Evolutionary conservation across 768 basidiomycete genomes (phyloP), one percentile per base, ranked within the genome.

Genomic region (Agaricus sinodeliciosus): DNA sequence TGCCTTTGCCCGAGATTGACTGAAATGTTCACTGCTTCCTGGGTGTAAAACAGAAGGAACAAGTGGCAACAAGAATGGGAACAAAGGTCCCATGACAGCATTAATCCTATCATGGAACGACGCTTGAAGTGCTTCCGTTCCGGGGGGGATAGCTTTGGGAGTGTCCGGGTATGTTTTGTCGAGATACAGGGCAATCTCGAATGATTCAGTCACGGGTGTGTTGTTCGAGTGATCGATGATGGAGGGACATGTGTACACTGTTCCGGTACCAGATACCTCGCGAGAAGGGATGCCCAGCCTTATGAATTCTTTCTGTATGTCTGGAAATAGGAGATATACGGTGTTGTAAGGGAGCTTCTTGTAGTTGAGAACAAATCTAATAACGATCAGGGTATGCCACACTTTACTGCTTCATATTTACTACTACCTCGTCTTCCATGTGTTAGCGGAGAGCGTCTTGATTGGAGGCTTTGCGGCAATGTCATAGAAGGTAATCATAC

Each of bases 151-250:
- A 34, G 65, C 46, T 9, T 47, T 48, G 0, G 65, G 66, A 1
- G 67, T 62, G 34, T 65, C 53, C 4, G 76, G 73, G 56, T 75
- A 78, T 0, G 62, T 61, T 13, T 58, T 63, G 28, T 79, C 77
- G 35, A 77, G 74, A 52, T 79, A 79, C 52, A 66, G 63, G 0
- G 75, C 74, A 46, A 78, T 78, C 15, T 60, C 59, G 50, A 68
- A 64, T 4, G 73, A 74, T 48, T 79, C 75, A 0, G 73, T 34
- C 25, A 77, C 19, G 50, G 67, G 59, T 11, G 51, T 56, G 1
- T 63, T 62, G 4, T 68, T 75, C 25, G 70, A 65, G 49, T 78
- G 75, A 43, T 67, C 59, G 50, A 74, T 71, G 40, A 59, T 56
- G 3, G 51, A 51, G 8, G 58, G 58, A 2, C 43, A 36, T 8